A percentile compares a stretch with the other conserved stretches of the same genome.
These are phyloP conservation scores for Thraustochytrium striatum DNA, from an alignment of 352 stramenopile genomes.

Conservation along the genomic window DNA sequence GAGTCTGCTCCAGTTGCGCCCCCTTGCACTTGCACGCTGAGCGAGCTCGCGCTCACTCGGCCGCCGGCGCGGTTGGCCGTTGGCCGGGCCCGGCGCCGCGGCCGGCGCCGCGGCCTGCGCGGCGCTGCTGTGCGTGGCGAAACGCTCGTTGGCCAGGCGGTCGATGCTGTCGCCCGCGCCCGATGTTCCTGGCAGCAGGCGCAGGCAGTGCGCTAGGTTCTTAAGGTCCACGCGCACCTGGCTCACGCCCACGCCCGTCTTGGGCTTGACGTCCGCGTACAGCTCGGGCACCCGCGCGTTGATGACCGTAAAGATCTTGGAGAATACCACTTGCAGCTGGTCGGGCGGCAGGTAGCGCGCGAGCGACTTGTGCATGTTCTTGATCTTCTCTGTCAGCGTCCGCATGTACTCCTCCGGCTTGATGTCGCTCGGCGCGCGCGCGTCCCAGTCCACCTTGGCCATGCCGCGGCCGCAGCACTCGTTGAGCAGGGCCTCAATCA, in stretches of 20 bases:
- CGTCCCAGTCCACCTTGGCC: conserved; percentile 13
- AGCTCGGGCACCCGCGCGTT: conserved; percentile 35
- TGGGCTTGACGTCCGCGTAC: conserved; percentile 13
- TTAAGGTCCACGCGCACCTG: conserved; percentile 27
- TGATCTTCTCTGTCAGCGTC: conserved; percentile 16
- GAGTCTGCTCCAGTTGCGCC: too few relatives aligned
- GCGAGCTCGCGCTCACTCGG: too few relatives aligned
- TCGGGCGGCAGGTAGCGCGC: conserved; percentile 20
- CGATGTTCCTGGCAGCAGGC: conserved; percentile 25
- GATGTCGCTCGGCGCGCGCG: background rate
- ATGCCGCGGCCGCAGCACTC: background rate
- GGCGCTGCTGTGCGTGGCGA: conserved; percentile 16
- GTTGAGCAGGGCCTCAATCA: conserved; percentile 15
- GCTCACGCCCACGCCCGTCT: conserved; percentile 21
- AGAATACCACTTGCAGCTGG: conserved; percentile 16
- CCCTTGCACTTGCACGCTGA: too few relatives aligned
- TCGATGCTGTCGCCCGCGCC: conserved; percentile 18
- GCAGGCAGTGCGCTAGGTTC: conserved; percentile 19
- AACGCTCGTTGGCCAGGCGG: conserved; percentile 12
- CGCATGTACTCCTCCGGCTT: conserved; percentile 40
- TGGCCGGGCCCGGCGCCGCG: too few relatives aligned
- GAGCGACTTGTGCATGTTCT: background rate
- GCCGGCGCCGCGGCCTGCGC: too few relatives aligned
- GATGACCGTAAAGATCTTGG: conserved; percentile 26
- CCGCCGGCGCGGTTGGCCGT: too few relatives aligned